Conservation (phyloP, 192 early-diverging fungal species). For the Dissophora ornata region DNA sequence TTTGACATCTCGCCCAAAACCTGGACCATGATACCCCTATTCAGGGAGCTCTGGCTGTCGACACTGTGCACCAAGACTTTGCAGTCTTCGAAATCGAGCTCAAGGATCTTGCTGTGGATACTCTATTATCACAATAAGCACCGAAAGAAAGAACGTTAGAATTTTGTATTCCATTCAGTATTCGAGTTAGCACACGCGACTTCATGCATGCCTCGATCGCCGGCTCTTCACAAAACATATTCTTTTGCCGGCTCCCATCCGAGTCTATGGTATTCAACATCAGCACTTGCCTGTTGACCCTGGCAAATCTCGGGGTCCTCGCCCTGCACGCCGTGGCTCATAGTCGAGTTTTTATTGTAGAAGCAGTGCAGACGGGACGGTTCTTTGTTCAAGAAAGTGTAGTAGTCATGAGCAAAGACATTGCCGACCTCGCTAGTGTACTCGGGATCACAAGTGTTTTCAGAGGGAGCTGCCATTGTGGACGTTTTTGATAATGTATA, state of each 20-base stretch:
- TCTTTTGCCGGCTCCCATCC: neutral
- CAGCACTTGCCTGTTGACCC: slow-evolving; percentile 75
- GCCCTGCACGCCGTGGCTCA: slow-evolving; percentile 87
- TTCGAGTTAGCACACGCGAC: too few species aligned
- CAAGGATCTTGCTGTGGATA: slow-evolving; percentile 80
- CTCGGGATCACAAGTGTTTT: slow-evolving; percentile 39
- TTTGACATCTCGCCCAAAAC: slow-evolving; percentile 94
- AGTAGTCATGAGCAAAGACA: slow-evolving; percentile 96
- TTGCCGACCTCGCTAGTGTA: slow-evolving; percentile 82
- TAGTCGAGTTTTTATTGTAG: slow-evolving; percentile 87
- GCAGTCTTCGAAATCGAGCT: slow-evolving; percentile 85
- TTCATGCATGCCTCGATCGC: too few species aligned
- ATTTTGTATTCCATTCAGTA: too few species aligned
- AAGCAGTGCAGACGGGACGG: slow-evolving; percentile 85
- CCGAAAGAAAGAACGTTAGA: neutral
- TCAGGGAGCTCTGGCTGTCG: slow-evolving; percentile 80
- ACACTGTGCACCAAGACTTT: slow-evolving; percentile 89
- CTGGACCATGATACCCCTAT: slow-evolving; percentile 88
- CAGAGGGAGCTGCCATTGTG: slow-evolving; percentile 43
- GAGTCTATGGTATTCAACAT: neutral
- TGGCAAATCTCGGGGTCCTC: slow-evolving; percentile 70
- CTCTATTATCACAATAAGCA: slow-evolving; percentile 64
- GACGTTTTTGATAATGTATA: slow-evolving; percentile 1
- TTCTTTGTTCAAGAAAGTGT: slow-evolving; percentile 89
- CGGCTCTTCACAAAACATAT: neutral